Evolutionary conservation across 2,329 filamentous ascomycete species (phyloP).

Genomic region (Alternaria incomplexa): DNA sequence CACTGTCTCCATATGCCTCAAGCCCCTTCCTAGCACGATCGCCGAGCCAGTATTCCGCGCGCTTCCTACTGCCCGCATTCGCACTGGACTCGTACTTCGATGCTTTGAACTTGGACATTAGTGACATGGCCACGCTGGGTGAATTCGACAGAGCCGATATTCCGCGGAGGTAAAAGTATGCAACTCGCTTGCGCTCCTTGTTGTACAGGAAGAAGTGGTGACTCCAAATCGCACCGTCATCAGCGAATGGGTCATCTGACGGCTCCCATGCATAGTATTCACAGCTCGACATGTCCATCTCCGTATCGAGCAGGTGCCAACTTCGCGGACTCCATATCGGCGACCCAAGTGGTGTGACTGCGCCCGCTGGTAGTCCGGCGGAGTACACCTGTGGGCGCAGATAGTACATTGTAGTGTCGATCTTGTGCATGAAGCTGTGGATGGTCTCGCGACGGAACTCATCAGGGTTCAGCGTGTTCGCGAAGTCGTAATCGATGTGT

Average conservation of each 20-base stretch:
- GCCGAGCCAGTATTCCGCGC: constrained; percentile 87
- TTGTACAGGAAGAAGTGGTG: constrained; percentile 99
- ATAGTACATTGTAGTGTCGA: constrained; percentile 86
- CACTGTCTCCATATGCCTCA: constrained; percentile 52
- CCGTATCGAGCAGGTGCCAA: constrained; percentile 91
- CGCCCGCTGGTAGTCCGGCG: constrained; percentile 52
- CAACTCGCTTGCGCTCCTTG: constrained; percentile 86
- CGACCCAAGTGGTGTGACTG: constrained; percentile 56
- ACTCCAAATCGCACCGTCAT: constrained; percentile 93
- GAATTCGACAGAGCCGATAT: constrained; percentile 76
- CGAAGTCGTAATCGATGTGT: constrained; percentile 97
- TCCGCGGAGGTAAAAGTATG: constrained; percentile 91
- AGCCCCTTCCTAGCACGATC: constrained; percentile 61
- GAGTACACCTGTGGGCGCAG: constrained; percentile 68
- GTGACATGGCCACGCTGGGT: constrained; percentile 52
- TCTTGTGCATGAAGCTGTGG: constrained; percentile 80
- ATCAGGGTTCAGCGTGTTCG: constrained; percentile 82
- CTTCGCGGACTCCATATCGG: constrained; percentile 85
- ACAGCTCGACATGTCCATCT: constrained; percentile 91
- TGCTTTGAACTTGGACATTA: constrained; percentile 47
- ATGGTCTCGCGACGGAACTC: constrained; percentile 89
- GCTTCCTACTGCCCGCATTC: constrained; percentile 71
- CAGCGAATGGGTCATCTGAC: constrained; percentile 87
- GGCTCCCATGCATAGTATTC: constrained; percentile 89
- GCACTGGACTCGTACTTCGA: constrained; percentile 57